Evolutionary conservation across 2,329 filamentous ascomycete genomes (phyloP).

Genomic region (Stemphylium beticola): DNA sequence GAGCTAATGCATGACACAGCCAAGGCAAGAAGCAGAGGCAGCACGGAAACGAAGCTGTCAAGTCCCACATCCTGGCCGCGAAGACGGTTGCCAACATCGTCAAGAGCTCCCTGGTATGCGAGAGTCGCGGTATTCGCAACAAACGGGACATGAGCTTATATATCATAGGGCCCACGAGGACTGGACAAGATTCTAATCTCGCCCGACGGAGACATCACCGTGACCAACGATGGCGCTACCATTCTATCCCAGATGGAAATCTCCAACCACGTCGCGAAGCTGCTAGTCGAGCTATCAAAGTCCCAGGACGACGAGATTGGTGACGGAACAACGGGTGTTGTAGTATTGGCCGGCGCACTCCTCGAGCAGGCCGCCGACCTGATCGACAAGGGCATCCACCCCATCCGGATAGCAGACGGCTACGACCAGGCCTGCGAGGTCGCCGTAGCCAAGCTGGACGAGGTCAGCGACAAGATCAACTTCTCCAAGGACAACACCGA

Average conservation of each 20-base stretch:
- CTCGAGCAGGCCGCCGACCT: constrained; percentile 96
- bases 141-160: constrained; percentile 14
- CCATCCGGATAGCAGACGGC: constrained; percentile 96
- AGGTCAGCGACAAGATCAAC: constrained; percentile 87
- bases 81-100: constrained; percentile 96
- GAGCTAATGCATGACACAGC: constrained; percentile 57
- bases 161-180: constrained; percentile 76
- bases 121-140: neutral
- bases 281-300: constrained; percentile 95
- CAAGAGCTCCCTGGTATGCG: constrained; percentile 81
- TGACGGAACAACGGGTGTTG: constrained; percentile 96
- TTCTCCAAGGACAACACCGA: constrained; percentile 80
- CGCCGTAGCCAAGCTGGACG: constrained; percentile 88
- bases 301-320: constrained; percentile 99
- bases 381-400: constrained; percentile 99
- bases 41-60: constrained; percentile 95
- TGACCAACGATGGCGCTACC: constrained; percentile 98
- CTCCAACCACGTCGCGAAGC: constrained; percentile 95
- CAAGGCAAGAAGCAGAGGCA: constrained; percentile 98
- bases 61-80: constrained; percentile 96
- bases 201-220: constrained; percentile 96
- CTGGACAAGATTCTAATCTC: constrained; percentile 99
- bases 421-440: constrained; percentile 98
- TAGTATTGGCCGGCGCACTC: constrained; percentile 91
- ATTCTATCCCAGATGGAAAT: constrained; percentile 99